Base-by-base conservation (phyloP, 306 rosid species). In the Malus orientalis region DNA sequence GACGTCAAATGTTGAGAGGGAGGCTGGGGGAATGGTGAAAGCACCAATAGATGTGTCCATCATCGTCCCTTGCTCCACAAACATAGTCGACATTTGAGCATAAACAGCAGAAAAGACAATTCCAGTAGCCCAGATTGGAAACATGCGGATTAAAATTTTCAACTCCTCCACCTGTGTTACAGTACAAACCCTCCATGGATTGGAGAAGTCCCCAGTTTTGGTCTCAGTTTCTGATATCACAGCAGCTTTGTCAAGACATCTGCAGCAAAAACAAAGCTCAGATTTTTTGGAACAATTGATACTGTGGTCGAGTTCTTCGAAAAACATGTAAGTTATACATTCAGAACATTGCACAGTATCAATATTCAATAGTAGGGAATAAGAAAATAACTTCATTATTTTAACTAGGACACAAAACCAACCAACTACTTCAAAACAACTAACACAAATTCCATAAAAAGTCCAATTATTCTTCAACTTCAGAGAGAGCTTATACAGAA, bases 111-210 rank as follows among this genome's bases (percentile, higher is more conserved):
- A 54, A 78, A 92, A 95, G 71, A 86, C 86, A 3, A 95, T 95
- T 36, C 97, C 97, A 54, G 93, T 84, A 23, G 99, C 97, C 99
- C 97, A 95, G 47, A 95, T 70, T 23, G 97, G 97, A 80, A 95
- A 92, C 99, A 88, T 95, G 66, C 97, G 99, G 79, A 95, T 85
- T 87, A 92, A 81, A 66, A 92, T 92, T 86, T 95, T 95, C 72
- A 95, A 80, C 76, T 95, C 99, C 86, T 95, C 99, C 59, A 95
- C 93, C 85, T 95, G 97, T 65, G 99, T 95, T 70, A 95, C 97
- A 1, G 93, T 89, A 85, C 99, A 95, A 60, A 95, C 89, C 85
- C 86, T 88, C 97, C 99, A 95, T 11, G 84, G 85, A 82, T 95
- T 75, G 67, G 90, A 90, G 60, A 83, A 86, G 74, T 87, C 82